A percentile compares a stretch with the other conserved stretches of the same genome.
Conservation (phyloP, 495 filamentous ascomycete genomes). For the Penicillium nucicola region DNA sequence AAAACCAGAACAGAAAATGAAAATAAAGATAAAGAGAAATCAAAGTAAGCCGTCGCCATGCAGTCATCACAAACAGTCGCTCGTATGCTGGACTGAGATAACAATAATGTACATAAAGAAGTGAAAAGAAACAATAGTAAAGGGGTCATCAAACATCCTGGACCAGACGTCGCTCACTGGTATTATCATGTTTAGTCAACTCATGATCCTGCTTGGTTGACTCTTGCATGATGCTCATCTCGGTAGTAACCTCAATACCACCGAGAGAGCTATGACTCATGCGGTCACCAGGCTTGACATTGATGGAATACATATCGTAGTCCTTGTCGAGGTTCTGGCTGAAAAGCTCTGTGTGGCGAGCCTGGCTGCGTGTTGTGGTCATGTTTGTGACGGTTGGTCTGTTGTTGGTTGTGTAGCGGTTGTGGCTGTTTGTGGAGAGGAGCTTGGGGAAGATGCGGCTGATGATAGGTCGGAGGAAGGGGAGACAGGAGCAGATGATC, state of each 20-base stretch:
- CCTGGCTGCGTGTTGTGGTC: slow-evolving; percentile 15
- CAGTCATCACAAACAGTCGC: slow-evolving; percentile 3
- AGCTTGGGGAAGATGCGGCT: slow-evolving; percentile 68
- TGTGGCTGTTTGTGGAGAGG: slow-evolving; percentile 40
- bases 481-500: slow-evolving; percentile 81
- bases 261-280: slow-evolving; percentile 9
- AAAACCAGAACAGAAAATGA: background rate
- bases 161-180: slow-evolving; percentile 23
- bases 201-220: slow-evolving; percentile 11
- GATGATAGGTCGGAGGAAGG: slow-evolving; percentile 80
- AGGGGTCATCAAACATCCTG: slow-evolving; percentile 17
- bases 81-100: background rate
- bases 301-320: slow-evolving; percentile 31
- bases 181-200: slow-evolving; percentile 6
- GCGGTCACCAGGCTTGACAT: slow-evolving; percentile 23
- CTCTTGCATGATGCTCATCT: slow-evolving; percentile 32
- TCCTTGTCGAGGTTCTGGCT: slow-evolving; percentile 27
- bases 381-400: slow-evolving; percentile 13
- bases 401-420: slow-evolving; percentile 18
- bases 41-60: slow-evolving; percentile 10
- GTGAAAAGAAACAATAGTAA: slow-evolving; percentile 6
- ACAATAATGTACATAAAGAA: background rate
- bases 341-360: slow-evolving; percentile 17
- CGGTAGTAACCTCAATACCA: slow-evolving; percentile 37
- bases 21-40: too few species aligned